phyloP scores from a whole-genome alignment of 306 rosid genomes.

The Delonix regia region DNA sequence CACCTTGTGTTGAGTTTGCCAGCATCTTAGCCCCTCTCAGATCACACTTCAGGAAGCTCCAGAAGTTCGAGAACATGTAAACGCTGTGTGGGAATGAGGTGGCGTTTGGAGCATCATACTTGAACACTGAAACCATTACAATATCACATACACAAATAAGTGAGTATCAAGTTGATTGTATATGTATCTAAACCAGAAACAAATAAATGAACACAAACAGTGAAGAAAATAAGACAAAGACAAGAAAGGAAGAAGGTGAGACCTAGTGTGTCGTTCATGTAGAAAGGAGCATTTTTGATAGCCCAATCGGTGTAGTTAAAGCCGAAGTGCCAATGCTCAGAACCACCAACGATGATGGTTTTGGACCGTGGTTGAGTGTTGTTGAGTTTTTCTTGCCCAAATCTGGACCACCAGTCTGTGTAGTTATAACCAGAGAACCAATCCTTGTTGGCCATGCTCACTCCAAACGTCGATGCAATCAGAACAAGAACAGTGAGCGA shows the following conservation, averaged over 20 bases:
- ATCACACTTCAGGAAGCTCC: not conserved
- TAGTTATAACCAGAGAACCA: constrained; percentile 2
- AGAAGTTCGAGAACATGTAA: not conserved
- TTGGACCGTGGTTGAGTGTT: constrained; percentile 35
- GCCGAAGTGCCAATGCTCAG: constrained; percentile 57
- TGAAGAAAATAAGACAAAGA: too few species aligned
- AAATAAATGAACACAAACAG: too few species aligned
- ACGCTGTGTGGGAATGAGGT: not conserved
- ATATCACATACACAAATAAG: not conserved
- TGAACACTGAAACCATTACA: not conserved
- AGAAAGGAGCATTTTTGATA: constrained; percentile 50
- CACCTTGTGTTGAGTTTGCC: not conserved
- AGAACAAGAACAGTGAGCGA: not conserved
- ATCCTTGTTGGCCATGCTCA: not conserved
- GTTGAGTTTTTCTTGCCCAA: constrained; percentile 35
- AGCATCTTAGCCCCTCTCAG: not conserved
- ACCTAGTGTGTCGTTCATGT: constrained; percentile 37
- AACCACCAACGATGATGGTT: constrained; percentile 60
- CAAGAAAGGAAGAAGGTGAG: too few species aligned
- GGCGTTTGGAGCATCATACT: constrained; percentile 2
- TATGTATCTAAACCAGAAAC: too few species aligned
- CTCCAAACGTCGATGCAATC: not conserved
- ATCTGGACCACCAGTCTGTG: constrained; percentile 31
- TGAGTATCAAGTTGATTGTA: too few species aligned
- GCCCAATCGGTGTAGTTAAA: constrained; percentile 65